These are phyloP conservation scores for Sinapis alba DNA, from an alignment of 441 rosid genomes.

Conservation along the genomic window DNA sequence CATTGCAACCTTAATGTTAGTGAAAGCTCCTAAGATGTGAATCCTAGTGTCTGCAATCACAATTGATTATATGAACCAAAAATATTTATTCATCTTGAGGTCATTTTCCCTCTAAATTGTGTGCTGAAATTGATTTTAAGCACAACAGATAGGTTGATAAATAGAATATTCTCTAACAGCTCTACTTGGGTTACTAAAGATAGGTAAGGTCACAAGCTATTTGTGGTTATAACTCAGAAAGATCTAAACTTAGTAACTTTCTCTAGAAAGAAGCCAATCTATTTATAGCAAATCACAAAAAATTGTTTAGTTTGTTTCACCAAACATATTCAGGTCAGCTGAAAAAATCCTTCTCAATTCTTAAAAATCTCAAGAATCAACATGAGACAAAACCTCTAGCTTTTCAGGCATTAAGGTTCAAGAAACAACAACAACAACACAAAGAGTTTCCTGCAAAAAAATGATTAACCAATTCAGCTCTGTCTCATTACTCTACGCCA, in stretches of 20 bases:
- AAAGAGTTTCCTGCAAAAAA: not conserved
- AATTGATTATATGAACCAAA: conserved; percentile 31
- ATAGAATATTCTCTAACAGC: conserved; percentile 10
- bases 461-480: conserved; percentile 43
- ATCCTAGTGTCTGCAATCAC: conserved; percentile 80
- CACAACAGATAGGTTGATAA: not conserved
- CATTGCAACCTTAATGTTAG: conserved; percentile 76
- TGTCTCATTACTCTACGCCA: conserved; percentile 52
- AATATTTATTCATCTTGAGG: not conserved
- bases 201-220: conserved; percentile 23
- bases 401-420: conserved; percentile 3
- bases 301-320: conserved; percentile 32
- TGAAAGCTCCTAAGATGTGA: conserved; percentile 76
- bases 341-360: not conserved
- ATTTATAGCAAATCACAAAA: conserved; percentile 25
- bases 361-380: conserved; percentile 18
- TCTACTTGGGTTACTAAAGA: conserved; percentile 23
- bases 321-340: conserved; percentile 26
- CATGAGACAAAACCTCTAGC: conserved; percentile 4
- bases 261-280: conserved; percentile 7
- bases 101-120: not conserved
- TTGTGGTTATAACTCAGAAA: not conserved
- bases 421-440: conserved; percentile 14
- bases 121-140: not conserved
- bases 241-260: conserved; percentile 24